Percentiles rank a stretch among this genome's conserved stretches.
These are phyloP conservation scores for Coniella lustricola DNA, from an alignment of 2,329 filamentous ascomycete genomes.

Conservation along the genomic window DNA sequence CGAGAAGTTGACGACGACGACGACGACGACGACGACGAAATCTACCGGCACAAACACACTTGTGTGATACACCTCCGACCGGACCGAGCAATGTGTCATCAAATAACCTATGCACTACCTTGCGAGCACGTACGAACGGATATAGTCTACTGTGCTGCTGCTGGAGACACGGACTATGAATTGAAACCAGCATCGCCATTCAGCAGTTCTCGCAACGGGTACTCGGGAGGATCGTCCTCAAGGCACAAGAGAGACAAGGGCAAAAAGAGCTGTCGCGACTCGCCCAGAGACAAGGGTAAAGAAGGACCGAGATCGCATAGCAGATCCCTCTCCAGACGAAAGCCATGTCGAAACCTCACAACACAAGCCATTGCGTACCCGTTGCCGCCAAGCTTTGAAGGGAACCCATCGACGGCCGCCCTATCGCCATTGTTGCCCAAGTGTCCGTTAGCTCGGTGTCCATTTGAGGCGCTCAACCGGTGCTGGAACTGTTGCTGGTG, in stretches of 20 bases:
- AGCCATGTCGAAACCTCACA: conserved; percentile 36
- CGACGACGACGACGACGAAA: neutral
- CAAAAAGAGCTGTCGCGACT: conserved; percentile 10
- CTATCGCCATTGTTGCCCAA: conserved; percentile 28
- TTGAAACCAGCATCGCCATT: neutral
- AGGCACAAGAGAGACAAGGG: conserved; percentile 12
- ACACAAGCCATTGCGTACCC: conserved; percentile 39
- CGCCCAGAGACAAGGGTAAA: conserved; percentile 5
- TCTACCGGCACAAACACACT: too few species aligned
- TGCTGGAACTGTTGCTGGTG: conserved; percentile 52
- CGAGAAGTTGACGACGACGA: neutral
- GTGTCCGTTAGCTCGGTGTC: conserved; percentile 41
- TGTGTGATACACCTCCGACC: too few species aligned
- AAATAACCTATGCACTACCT: conserved; percentile 41
- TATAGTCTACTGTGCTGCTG: conserved; percentile 38
- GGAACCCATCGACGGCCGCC: conserved; percentile 22
- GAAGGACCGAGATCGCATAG: neutral
- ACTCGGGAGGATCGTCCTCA: conserved; percentile 11
- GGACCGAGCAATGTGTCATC: conserved; percentile 42
- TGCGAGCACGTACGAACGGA: conserved; percentile 44
- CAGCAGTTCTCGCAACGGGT: neutral
- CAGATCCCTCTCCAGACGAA: conserved; percentile 22
- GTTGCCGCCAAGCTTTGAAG: conserved; percentile 37
- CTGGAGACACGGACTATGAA: conserved; percentile 20
- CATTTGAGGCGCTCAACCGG: conserved; percentile 42